phyloP scores from a whole-genome alignment of 2,329 filamentous ascomycete species.

The Meredithiella fracta region DNA sequence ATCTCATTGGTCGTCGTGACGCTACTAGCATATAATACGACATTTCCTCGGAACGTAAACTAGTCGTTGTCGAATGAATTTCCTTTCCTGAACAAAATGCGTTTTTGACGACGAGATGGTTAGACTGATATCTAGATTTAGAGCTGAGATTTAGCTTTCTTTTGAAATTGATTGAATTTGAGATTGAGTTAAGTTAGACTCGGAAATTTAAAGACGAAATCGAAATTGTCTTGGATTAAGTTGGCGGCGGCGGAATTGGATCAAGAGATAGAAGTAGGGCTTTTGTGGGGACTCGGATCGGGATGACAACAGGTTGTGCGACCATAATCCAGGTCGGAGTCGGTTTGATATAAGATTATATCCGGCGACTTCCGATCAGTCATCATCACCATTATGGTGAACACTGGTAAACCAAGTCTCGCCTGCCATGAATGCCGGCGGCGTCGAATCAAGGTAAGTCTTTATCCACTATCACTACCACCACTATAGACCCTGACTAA shows the following conservation, averaged over 20 bases:
- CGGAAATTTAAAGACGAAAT: no score
- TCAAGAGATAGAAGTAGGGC: no score
- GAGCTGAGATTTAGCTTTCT: no score
- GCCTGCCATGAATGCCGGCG: constrained; percentile 14
- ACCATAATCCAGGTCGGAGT: neutral
- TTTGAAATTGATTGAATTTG: no score
- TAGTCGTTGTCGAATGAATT: constrained; percentile 8
- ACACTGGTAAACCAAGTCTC: constrained; percentile 13
- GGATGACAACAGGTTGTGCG: no score
- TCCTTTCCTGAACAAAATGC: constrained; percentile 1
- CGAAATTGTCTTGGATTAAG: no score
- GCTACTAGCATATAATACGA: no score
- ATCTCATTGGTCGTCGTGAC: no score
- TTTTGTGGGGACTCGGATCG: no score
- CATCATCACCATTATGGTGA: constrained; percentile 5
- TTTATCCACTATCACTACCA: neutral
- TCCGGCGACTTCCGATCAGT: neutral
- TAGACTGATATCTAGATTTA: neutral
- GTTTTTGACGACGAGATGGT: neutral
- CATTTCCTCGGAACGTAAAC: no score
- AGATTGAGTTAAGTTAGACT: no score
- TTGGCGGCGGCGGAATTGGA: no score
- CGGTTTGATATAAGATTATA: neutral
- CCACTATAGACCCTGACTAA: neutral
- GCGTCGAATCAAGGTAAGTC: constrained; percentile 11